These are phyloP conservation scores for Neurospora cerealis DNA, from an alignment of 495 filamentous ascomycete genomes.

Conservation along the genomic window DNA sequence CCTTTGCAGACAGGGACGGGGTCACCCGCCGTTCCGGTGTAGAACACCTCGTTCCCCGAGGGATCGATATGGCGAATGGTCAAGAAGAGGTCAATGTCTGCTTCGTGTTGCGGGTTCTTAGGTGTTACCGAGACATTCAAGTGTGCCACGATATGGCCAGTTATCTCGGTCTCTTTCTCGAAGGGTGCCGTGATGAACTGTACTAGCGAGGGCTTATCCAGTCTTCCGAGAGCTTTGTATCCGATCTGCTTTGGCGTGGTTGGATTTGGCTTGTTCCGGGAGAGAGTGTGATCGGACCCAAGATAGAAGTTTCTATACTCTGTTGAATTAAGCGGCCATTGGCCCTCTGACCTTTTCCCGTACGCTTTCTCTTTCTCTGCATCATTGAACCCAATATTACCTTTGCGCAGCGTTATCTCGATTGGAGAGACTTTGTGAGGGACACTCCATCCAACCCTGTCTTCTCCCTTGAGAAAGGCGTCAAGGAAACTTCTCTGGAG, in stretches of 20 bases:
- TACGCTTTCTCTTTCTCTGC: slow-evolving; percentile 44
- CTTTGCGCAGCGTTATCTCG: slow-evolving; percentile 47
- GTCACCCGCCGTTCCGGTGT: slow-evolving; percentile 48
- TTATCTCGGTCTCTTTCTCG: slow-evolving; percentile 51
- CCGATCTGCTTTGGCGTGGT: slow-evolving; percentile 27
- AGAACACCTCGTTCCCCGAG: slow-evolving; percentile 49
- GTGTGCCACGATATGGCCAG: slow-evolving; percentile 53
- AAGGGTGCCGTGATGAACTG: slow-evolving; percentile 48
- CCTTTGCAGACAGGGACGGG: slow-evolving; percentile 42
- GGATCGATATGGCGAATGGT: slow-evolving; percentile 50
- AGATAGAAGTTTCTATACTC: slow-evolving; percentile 49
- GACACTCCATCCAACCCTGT: slow-evolving; percentile 46
- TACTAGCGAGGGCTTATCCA: slow-evolving; percentile 36
- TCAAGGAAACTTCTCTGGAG: slow-evolving; percentile 55
- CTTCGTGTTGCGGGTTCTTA: slow-evolving; percentile 14
- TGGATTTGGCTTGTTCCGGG: slow-evolving; percentile 6
- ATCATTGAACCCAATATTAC: slow-evolving; percentile 53
- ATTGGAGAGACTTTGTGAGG: slow-evolving; percentile 46
- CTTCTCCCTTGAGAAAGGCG: slow-evolving; percentile 57
- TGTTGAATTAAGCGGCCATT: slow-evolving; percentile 56
- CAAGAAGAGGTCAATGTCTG: slow-evolving; percentile 57
- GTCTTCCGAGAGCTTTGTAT: slow-evolving; percentile 45
- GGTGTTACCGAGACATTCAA: slow-evolving; percentile 49
- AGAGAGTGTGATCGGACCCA: slow-evolving; percentile 27
- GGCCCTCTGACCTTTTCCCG: slow-evolving; percentile 40